Conservation (phyloP, 768 basidiomycete species). For the Dentipellis sp. region DNA sequence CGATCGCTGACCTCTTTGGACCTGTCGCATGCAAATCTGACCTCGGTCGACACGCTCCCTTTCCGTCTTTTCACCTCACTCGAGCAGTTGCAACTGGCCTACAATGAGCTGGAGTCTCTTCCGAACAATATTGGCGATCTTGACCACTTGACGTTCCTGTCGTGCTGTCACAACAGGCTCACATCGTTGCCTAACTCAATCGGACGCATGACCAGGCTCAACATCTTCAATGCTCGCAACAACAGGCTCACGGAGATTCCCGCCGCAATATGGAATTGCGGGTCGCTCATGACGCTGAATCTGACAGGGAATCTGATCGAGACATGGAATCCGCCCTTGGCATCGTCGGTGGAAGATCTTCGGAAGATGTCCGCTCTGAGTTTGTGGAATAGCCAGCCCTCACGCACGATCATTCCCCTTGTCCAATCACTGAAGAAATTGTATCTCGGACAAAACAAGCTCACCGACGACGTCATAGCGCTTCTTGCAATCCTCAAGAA, state of each 20-base stretch:
- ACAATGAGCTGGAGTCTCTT: conserved; percentile 77
- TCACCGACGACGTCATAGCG: conserved; percentile 72
- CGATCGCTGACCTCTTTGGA: conserved; percentile 70
- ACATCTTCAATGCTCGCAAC: conserved; percentile 78
- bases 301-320: conserved; percentile 81
- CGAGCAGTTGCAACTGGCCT: conserved; percentile 62
- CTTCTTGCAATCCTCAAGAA: conserved; percentile 68
- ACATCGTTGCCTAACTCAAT: conserved; percentile 66
- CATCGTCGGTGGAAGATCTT: conserved; percentile 19
- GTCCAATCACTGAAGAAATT: conserved; percentile 66
- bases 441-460: conserved; percentile 83
- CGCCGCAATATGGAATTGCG: conserved; percentile 77
- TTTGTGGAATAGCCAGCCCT: conserved; percentile 4
- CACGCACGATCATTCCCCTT: conserved; percentile 41
- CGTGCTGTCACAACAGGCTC: conserved; percentile 85
- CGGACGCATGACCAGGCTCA: conserved; percentile 65
- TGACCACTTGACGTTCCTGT: conserved; percentile 56
- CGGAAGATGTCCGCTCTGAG: conserved; percentile 34
- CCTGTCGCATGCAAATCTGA: conserved; percentile 81
- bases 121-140: conserved; percentile 81
- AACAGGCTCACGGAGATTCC: conserved; percentile 81
- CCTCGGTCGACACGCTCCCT: conserved; percentile 66
- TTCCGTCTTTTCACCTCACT: conserved; percentile 69
- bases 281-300: conserved; percentile 63
- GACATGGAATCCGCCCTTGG: conserved; percentile 59